Evolutionary conservation across 2,329 filamentous ascomycete species (phyloP).

Genomic region (Chaetomium strumarium): DNA sequence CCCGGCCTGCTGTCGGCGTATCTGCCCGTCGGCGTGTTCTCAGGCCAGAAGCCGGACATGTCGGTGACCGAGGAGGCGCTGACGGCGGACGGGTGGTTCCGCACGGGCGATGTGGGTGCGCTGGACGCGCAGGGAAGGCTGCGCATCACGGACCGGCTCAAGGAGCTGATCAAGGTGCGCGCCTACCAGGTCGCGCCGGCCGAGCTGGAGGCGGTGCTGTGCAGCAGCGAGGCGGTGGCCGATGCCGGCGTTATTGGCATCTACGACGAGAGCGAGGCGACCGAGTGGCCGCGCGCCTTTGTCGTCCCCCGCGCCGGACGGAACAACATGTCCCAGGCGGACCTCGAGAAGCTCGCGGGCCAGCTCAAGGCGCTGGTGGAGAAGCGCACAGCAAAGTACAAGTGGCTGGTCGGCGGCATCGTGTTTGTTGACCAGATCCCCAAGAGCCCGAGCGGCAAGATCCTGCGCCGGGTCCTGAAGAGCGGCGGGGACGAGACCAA

Average conservation of each 20-base stretch:
- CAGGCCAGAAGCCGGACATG: slow-evolving; percentile 35
- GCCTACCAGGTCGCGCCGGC: slow-evolving; percentile 40
- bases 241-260: slow-evolving; percentile 54
- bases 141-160: slow-evolving; percentile 65
- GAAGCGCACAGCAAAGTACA: slow-evolving; percentile 54
- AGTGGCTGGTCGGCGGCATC: slow-evolving; percentile 63
- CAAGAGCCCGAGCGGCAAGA: slow-evolving; percentile 56
- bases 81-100: slow-evolving; percentile 58
- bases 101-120: slow-evolving; percentile 60
- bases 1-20: slow-evolving; percentile 65
- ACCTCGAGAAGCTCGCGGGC: slow-evolving; percentile 41
- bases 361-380: slow-evolving; percentile 55
- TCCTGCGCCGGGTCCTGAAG: slow-evolving; percentile 36
- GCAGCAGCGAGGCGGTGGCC: slow-evolving; percentile 30
- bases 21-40: slow-evolving; percentile 46
- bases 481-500: slow-evolving; percentile 29
- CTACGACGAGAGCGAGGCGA: slow-evolving; percentile 47
- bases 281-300: slow-evolving; percentile 53
- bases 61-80: slow-evolving; percentile 33
- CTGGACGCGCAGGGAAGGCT: slow-evolving; percentile 47
- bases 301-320: slow-evolving; percentile 36
- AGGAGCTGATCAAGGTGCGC: slow-evolving; percentile 49
- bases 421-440: slow-evolving; percentile 61
- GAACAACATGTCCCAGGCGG: slow-evolving; percentile 21
- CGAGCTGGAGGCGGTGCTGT: slow-evolving; percentile 36